phyloP scores from a whole-genome alignment of 2,329 filamentous ascomycete species.

The Colletotrichum sojae region DNA sequence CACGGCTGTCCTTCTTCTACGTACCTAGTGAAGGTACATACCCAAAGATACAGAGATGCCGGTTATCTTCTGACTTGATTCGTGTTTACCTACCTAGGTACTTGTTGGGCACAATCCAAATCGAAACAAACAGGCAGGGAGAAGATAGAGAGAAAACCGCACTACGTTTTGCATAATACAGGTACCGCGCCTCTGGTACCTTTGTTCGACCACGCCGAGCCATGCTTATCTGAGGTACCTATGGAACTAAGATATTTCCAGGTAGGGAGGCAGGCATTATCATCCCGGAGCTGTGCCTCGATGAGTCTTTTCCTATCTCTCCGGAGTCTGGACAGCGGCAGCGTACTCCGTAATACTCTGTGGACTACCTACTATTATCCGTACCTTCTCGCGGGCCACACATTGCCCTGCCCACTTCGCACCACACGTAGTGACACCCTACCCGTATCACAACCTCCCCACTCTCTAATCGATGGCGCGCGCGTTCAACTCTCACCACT shows the following conservation, averaged over 20 bases:
- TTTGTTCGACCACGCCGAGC: not conserved
- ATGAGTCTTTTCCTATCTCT: conserved; percentile 13
- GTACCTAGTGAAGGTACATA: too few species aligned
- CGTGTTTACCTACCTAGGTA: too few species aligned
- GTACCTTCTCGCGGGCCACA: conserved; percentile 21
- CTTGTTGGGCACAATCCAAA: too few species aligned
- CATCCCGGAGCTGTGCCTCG: not conserved
- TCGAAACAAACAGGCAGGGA: conserved; percentile 2
- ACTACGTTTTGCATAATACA: too few species aligned
- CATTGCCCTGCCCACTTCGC: conserved; percentile 36
- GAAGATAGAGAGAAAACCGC: not conserved
- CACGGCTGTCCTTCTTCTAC: too few species aligned
- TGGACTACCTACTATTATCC: not conserved
- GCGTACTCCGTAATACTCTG: too few species aligned
- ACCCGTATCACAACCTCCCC: conserved; percentile 40
- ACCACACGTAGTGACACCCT: conserved; percentile 40
- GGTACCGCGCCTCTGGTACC: too few species aligned
- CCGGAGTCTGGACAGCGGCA: too few species aligned
- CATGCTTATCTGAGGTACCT: conserved; percentile 5
- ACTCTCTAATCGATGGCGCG: conserved; percentile 34
- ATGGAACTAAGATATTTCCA: too few species aligned
- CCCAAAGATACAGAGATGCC: too few species aligned
- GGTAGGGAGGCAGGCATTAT: not conserved
- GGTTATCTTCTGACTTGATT: too few species aligned
- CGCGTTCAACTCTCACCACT: conserved; percentile 35